Evolutionary conservation across 768 basidiomycete genomes (phyloP).

Genomic region (Trametes maxima): DNA sequence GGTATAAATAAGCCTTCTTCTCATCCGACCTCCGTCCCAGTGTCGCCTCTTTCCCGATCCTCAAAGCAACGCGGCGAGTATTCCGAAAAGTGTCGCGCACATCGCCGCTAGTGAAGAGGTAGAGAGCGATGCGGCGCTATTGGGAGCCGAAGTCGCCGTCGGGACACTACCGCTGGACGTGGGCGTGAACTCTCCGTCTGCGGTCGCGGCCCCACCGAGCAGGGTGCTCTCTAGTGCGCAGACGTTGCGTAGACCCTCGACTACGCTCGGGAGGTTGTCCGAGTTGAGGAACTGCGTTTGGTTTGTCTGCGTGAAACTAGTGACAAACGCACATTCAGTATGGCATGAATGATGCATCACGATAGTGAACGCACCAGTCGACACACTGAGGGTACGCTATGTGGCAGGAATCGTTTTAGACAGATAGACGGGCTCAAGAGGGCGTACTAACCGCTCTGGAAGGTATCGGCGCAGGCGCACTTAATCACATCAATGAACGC

Average conservation of each 20-base stretch:
- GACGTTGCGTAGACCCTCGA: conserved; percentile 52
- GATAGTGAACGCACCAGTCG: conserved; percentile 51
- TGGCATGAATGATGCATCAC: neutral
- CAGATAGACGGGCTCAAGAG: neutral
- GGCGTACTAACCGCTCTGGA: conserved; percentile 34
- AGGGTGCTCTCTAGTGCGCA: conserved; percentile 56
- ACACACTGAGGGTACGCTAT: conserved; percentile 61
- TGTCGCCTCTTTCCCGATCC: neutral
- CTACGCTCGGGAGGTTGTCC: conserved; percentile 47
- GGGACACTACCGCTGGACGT: conserved; percentile 27
- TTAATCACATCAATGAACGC: conserved; percentile 63
- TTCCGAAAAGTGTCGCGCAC: neutral
- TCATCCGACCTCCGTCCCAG: neutral
- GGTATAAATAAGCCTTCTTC: conserved; percentile 19
- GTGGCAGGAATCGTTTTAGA: neutral
- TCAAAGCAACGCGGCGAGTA: conserved; percentile 6
- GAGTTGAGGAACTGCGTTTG: conserved; percentile 55
- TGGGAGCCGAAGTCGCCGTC: conserved; percentile 28
- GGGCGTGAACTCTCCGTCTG: conserved; percentile 44
- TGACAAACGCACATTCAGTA: neutral
- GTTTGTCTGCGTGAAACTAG: conserved; percentile 58
- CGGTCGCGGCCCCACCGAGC: conserved; percentile 51
- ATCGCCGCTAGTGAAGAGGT: neutral
- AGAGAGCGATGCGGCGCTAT: conserved; percentile 5
- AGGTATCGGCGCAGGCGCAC: conserved; percentile 60